A percentile compares a stretch with the other conserved stretches of the same genome.
phyloP scores from a whole-genome alignment of 768 basidiomycete species.

The Termitomyces heimii region DNA sequence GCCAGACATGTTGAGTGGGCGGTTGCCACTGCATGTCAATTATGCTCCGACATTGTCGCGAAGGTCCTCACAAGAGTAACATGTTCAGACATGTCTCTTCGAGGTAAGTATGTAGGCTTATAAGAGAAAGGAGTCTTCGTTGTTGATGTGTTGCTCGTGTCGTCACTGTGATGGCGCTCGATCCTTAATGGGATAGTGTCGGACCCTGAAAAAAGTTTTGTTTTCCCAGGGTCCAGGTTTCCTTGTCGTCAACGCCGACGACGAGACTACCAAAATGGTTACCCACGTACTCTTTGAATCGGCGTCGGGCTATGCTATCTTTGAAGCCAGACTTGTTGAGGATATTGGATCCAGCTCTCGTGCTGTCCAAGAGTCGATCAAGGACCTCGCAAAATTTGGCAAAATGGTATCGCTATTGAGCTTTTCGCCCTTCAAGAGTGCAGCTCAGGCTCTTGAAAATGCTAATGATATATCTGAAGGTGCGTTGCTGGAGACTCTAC shows the following conservation, averaged over 20 bases:
- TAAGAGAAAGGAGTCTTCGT: not conserved
- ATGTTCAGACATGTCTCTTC: not conserved
- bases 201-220: conserved; percentile 25
- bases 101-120: too few species aligned
- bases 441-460: conserved; percentile 92
- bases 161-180: not conserved
- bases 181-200: conserved; percentile 9
- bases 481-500: conserved; percentile 26
- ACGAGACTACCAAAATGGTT: conserved; percentile 41
- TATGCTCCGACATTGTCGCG: conserved; percentile 1
- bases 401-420: conserved; percentile 90
- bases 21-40: not conserved
- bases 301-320: conserved; percentile 90
- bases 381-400: conserved; percentile 80
- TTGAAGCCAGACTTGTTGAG: conserved; percentile 82
- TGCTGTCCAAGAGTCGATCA: conserved; percentile 80
- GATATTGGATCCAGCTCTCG: conserved; percentile 78
- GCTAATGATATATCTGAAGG: conserved; percentile 96
- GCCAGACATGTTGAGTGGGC: not conserved
- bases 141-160: not conserved
- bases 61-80: not conserved
- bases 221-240: conserved; percentile 10
- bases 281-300: conserved; percentile 92
- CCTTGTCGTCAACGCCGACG: conserved; percentile 28
- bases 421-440: conserved; percentile 91